These are phyloP conservation scores for Cucurbita pepo DNA, from an alignment of 306 rosid species.

Conservation along the genomic window DNA sequence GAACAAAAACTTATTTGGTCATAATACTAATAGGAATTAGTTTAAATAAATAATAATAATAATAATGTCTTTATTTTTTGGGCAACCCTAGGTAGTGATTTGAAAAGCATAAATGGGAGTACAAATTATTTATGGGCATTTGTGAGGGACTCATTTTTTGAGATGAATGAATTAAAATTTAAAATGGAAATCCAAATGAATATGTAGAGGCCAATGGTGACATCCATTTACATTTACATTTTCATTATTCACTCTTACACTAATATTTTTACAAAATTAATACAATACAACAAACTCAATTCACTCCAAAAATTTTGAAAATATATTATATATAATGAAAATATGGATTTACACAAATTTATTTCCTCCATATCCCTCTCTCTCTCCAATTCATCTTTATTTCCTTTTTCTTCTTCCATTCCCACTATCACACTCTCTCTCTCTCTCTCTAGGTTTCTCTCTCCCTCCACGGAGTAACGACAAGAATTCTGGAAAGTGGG, in stretches of 20 bases:
- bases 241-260: no score
- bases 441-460: neutral
- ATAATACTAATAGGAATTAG: no score
- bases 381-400: no score
- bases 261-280: no score
- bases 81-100: conserved; percentile 5
- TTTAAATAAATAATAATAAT: neutral
- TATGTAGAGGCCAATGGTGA: neutral
- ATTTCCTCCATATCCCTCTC: no score
- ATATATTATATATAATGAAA: no score
- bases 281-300: no score
- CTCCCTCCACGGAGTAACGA: conserved; percentile 14
- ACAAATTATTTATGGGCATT: conserved; percentile 1
- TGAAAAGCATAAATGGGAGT: neutral
- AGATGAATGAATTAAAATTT: neutral
- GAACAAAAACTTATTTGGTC: no score
- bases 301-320: no score
- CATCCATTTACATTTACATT: neutral
- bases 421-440: neutral
- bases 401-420: no score
- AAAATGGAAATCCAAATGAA: neutral
- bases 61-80: neutral
- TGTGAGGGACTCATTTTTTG: neutral
- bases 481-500: conserved; percentile 29
- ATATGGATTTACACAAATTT: no score